A percentile compares a stretch with the other conserved stretches of the same genome.
phyloP scores from a whole-genome alignment of 2,329 filamentous ascomycete species.

The Apiospora malaysiana region DNA sequence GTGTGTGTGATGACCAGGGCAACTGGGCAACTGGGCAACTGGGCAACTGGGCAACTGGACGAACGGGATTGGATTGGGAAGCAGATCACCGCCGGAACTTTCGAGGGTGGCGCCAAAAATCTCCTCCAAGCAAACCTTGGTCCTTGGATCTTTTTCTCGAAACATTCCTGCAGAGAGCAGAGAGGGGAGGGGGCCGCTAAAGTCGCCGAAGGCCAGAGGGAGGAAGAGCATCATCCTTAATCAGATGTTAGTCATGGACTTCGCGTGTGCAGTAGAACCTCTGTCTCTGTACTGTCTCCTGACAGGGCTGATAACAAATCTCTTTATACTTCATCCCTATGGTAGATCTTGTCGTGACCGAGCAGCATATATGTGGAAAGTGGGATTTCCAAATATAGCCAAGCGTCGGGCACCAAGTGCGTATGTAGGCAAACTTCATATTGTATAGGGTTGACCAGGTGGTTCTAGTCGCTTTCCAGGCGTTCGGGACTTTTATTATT shows the following conservation, averaged over 20 bases:
- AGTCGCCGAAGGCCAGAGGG: neutral
- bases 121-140: neutral
- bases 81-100: constrained; percentile 4
- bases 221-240: neutral
- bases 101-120: constrained; percentile 2
- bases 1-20: neutral
- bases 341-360: neutral
- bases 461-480: neutral
- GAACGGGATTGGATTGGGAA: neutral
- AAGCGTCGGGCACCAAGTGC: neutral
- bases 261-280: neutral
- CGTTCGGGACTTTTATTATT: neutral
- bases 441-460: neutral
- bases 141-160: neutral
- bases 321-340: neutral
- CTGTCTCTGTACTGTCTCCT: neutral
- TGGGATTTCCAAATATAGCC: neutral
- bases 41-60: neutral
- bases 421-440: neutral
- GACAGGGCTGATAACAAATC: constrained; percentile 1
- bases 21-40: neutral
- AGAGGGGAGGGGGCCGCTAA: neutral
- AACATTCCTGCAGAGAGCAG: neutral
- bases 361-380: neutral
- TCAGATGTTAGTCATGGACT: neutral